phyloP scores from a whole-genome alignment of 108 stramenopile species.

The Schizochytrium sp. region DNA sequence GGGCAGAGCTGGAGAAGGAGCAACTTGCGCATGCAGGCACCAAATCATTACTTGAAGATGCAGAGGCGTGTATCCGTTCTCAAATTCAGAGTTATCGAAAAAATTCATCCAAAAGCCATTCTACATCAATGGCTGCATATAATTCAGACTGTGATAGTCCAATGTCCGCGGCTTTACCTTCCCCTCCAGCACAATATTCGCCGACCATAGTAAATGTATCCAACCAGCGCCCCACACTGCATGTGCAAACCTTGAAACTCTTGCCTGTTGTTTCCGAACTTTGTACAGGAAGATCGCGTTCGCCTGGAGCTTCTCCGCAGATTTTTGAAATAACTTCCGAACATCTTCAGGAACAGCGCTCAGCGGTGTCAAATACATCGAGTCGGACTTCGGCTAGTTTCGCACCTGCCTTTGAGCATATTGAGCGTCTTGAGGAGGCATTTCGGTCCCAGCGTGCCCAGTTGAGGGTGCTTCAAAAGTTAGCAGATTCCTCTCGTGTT shows the following conservation, averaged over 20 bases:
- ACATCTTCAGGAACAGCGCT: neutral
- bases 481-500: neutral
- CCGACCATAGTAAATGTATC: no score
- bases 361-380: neutral
- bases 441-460: constrained; percentile 27
- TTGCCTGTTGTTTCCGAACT: no score
- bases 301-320: no score
- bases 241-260: no score
- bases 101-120: neutral
- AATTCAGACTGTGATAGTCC: neutral
- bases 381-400: neutral
- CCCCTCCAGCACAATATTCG: no score
- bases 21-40: neutral
- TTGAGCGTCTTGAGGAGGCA: constrained; percentile 33
- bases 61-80: constrained; percentile 10
- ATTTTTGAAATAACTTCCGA: neutral
- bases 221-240: no score
- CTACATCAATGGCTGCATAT: neutral
- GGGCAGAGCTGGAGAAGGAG: neutral
- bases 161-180: neutral
- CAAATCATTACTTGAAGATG: neutral
- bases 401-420: constrained; percentile 1
- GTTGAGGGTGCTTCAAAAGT: neutral
- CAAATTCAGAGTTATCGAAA: neutral
- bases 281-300: no score